phyloP scores from a whole-genome alignment of 768 basidiomycete species.

The Leccinum longicurvipes region DNA sequence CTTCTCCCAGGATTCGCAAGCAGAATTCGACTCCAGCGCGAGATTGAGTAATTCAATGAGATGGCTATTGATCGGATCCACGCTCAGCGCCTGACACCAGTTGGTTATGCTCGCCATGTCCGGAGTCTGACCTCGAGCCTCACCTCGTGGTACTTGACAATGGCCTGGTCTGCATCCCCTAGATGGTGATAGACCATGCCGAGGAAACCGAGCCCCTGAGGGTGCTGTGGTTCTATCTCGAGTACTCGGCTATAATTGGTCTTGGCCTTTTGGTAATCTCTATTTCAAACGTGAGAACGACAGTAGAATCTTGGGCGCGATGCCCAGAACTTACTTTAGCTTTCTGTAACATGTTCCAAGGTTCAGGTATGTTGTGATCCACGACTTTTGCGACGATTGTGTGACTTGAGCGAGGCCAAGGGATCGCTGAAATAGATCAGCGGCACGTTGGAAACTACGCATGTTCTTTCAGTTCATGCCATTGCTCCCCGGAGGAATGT shows the following conservation, averaged over 20 bases:
- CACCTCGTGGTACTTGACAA: constrained; percentile 92
- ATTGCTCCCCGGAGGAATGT: not conserved
- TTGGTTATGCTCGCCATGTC: constrained; percentile 1
- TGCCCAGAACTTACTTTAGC: constrained; percentile 51
- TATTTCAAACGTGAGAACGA: constrained; percentile 21
- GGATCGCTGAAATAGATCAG: constrained; percentile 66
- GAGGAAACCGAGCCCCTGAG: constrained; percentile 79
- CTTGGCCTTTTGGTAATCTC: constrained; percentile 63
- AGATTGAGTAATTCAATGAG: constrained; percentile 78
- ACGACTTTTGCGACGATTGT: constrained; percentile 79
- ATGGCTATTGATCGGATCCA: constrained; percentile 81
- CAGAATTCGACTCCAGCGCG: constrained; percentile 58
- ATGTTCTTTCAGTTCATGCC: constrained; percentile 26
- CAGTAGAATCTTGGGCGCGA: not conserved
- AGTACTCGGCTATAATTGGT: constrained; percentile 74
- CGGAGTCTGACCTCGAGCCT: constrained; percentile 14
- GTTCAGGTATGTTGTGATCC: constrained; percentile 90
- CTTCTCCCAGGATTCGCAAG: constrained; percentile 33
- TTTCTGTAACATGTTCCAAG: constrained; percentile 88
- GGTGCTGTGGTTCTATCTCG: constrained; percentile 81
- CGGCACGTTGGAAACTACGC: constrained; percentile 69
- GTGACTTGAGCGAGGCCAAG: constrained; percentile 81
- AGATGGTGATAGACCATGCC: constrained; percentile 85
- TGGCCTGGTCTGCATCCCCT: constrained; percentile 72
- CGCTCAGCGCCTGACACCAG: constrained; percentile 59